These are phyloP conservation scores for Chrysochromulina tobinii DNA, from an alignment of 78 protist genomes.

Conservation along the genomic window DNA sequence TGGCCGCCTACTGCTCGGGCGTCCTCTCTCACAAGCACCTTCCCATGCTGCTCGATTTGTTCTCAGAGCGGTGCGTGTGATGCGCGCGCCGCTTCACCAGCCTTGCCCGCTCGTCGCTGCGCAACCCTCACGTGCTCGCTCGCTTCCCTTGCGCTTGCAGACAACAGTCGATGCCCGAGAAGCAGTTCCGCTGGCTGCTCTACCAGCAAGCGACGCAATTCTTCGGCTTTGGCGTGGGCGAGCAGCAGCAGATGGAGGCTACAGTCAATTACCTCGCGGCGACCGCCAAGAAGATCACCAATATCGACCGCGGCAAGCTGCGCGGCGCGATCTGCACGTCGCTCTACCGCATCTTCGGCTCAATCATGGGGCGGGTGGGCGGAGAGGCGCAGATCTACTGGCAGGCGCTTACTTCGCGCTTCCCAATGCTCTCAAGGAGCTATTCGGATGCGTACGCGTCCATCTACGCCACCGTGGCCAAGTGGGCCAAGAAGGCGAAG, in stretches of 20 bases:
- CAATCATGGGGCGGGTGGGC: neutral
- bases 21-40: neutral
- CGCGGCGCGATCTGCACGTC: neutral
- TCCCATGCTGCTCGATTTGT: neutral
- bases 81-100: too few species aligned
- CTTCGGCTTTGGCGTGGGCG: neutral
- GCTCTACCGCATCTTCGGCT: neutral
- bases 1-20: neutral
- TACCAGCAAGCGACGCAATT: neutral
- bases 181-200: conserved; percentile 4
- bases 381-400: neutral
- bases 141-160: neutral
- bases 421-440: neutral
- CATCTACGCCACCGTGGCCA: neutral
- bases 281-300: neutral
- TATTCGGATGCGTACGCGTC: neutral
- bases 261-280: neutral
- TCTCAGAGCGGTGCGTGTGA: neutral
- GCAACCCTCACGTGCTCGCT: too few species aligned
- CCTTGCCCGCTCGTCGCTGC: too few species aligned
- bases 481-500: neutral
- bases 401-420: neutral
- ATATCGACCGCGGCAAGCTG: neutral
- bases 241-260: neutral
- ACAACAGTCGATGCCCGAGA: neutral